Conservation (phyloP, 352 stramenopile species). For the Elongisporangium undulatum region DNA sequence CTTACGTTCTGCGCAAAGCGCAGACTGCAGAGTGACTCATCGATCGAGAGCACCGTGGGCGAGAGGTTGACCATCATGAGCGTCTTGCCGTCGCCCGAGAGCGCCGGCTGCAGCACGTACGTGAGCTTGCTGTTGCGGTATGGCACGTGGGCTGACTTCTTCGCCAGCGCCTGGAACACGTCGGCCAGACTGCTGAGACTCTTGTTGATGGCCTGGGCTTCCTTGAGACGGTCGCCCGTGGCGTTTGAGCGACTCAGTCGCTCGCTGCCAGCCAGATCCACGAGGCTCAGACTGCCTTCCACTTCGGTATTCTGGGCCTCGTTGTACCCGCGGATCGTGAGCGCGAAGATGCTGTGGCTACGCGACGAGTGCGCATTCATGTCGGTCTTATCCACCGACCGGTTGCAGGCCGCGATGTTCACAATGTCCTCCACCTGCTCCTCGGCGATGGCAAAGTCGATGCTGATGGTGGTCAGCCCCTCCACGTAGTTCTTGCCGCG, state of each 20-base stretch:
- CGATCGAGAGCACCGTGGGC: constrained; percentile 91
- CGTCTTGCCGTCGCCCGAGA: constrained; percentile 99
- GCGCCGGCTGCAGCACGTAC: constrained; percentile 97
- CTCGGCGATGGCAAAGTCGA: constrained; percentile 82
- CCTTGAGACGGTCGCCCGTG: constrained; percentile 92
- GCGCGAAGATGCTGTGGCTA: constrained; percentile 97
- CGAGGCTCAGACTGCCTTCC: constrained; percentile 92
- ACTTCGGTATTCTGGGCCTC: constrained; percentile 89
- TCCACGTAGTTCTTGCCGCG: constrained; percentile 84
- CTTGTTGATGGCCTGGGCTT: constrained; percentile 99
- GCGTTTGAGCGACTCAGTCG: constrained; percentile 92
- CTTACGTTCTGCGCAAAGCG: constrained; percentile 97
- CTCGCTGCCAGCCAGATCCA: constrained; percentile 94
- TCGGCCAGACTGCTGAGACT: constrained; percentile 97
- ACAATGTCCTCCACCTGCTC: constrained; percentile 86
- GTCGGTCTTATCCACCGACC: constrained; percentile 96
- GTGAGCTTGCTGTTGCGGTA: constrained; percentile 99
- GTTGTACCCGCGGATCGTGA: constrained; percentile 88
- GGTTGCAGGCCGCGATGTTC: constrained; percentile 87
- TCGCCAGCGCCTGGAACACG: constrained; percentile 97
- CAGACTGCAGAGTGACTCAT: constrained; percentile 98
- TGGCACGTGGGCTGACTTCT: constrained; percentile 94
- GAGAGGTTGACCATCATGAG: constrained; percentile 99
- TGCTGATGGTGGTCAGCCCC: constrained; percentile 77
- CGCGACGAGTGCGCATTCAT: constrained; percentile 99